Base-by-base conservation (phyloP, 345 rosid species). In the Citrus reticulata region DNA sequence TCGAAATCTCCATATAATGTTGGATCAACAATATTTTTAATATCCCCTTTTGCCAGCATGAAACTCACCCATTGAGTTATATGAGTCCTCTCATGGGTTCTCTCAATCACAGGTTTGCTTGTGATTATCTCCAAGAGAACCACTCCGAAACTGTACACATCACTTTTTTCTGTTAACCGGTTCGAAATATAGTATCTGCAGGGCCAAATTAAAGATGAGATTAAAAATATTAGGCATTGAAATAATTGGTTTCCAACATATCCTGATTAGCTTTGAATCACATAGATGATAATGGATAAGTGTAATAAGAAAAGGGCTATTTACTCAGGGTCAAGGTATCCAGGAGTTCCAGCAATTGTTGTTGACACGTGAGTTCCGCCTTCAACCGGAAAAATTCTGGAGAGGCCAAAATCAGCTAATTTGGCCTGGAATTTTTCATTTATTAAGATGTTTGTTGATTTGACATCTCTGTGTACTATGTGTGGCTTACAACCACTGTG, bases 131-230 rank as follows among this genome's bases (percentile, higher is more conserved):
- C 85, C 67, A 90, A 37, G 0, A 90, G 72, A 39, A 88, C 87
- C 46, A 85, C 27, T 20, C 89, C 89, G 9, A 87, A 89, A 55
- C 89, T 85, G 37, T 86, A 89, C 1, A 84, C 80, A 22, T 89
- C 91, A 63, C 82, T 86, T 72, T 72, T 84, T 54, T 86, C 81
- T 2, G 80, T 87, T 51, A 85, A 40, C 70, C 70, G 59, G 11
- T 77, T 85, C 27, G 85, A 78, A 76, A 11, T 68, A n/a, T 67
- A 83, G 62, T 81, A 81, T 59, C 88, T 85, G 74, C 29, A 34
- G 78, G 27, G 14, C 2, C 5, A n/a, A 59, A 51, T 51, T 16
- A 51, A 51, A 51, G 22, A 51, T 13, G 22, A 51, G 57, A 14
- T 51, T 4, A 51, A 42, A 42, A 42, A 11, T 10, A 42, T 42